phyloP scores from a whole-genome alignment of 176 grass and related monocot species.

The Ensete glaucum region DNA sequence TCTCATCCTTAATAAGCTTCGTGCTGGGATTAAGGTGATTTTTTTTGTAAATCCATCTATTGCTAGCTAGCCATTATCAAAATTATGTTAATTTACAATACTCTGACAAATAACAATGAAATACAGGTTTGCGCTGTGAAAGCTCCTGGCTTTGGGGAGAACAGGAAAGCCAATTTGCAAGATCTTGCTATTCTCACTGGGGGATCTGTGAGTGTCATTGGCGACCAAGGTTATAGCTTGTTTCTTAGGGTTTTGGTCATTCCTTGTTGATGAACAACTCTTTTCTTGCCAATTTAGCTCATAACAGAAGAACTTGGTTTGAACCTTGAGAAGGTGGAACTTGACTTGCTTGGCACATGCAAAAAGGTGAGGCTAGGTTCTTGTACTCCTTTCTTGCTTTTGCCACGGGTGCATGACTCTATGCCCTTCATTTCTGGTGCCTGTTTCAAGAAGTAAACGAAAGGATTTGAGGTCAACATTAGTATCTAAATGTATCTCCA shows the following conservation, averaged over 20 bases:
- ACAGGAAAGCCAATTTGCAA: slow-evolving; percentile 88
- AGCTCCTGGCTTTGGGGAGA: slow-evolving; percentile 98
- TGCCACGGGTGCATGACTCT: too few relatives aligned
- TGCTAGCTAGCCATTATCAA: slow-evolving; percentile 1
- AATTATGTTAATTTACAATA: background rate
- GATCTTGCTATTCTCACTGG: slow-evolving; percentile 89
- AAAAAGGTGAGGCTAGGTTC: slow-evolving; percentile 10
- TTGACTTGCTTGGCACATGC: slow-evolving; percentile 55
- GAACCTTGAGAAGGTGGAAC: slow-evolving; percentile 86
- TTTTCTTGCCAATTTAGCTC: slow-evolving; percentile 33
- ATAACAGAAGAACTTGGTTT: slow-evolving; percentile 96
- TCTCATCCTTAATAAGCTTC: slow-evolving; percentile 93
- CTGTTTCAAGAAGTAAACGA: background rate
- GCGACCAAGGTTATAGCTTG: background rate
- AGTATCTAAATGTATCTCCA: too few relatives aligned
- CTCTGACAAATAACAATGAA: background rate
- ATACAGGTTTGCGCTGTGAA: slow-evolving; percentile 90
- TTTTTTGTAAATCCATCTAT: background rate
- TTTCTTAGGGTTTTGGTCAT: too few relatives aligned
- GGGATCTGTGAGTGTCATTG: slow-evolving; percentile 44
- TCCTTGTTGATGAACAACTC: background rate
- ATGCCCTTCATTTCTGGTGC: background rate
- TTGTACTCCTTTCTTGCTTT: background rate
- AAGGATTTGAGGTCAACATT: background rate
- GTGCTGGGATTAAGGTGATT: slow-evolving; percentile 88